phyloP scores from a whole-genome alignment of 2,329 filamentous ascomycete species.

The Ilyonectria mors-panacis region DNA sequence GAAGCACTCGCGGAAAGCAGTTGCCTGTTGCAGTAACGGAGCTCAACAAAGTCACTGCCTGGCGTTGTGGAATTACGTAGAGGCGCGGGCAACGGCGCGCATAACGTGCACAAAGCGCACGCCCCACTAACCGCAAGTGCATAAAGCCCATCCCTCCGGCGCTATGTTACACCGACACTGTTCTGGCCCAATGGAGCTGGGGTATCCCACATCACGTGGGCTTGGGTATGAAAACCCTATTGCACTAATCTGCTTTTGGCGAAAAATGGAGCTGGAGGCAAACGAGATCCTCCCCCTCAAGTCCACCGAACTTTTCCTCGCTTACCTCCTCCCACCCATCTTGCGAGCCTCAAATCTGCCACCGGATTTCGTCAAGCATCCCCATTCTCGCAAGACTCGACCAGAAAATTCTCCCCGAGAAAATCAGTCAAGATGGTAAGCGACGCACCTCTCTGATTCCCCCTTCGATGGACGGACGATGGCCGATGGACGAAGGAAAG shows the following conservation, averaged over 20 bases:
- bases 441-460: slow-evolving; percentile 46
- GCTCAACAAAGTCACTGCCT: slow-evolving; percentile 34
- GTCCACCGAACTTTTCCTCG: slow-evolving; percentile 66
- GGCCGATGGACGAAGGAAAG: slow-evolving; percentile 36
- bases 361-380: slow-evolving; percentile 69
- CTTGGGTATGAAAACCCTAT: slow-evolving; percentile 57
- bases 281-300: slow-evolving; percentile 52
- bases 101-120: slow-evolving; percentile 41
- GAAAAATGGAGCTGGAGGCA: slow-evolving; percentile 57
- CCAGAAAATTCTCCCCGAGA: slow-evolving; percentile 58
- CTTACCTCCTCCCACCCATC: slow-evolving; percentile 62
- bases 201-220: slow-evolving; percentile 53
- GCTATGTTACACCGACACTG: slow-evolving; percentile 37
- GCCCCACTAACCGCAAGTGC: slow-evolving; percentile 36
- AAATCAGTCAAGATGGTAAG: slow-evolving; percentile 81
- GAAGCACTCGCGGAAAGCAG: slow-evolving; percentile 19
- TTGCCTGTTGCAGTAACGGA: slow-evolving; percentile 23
- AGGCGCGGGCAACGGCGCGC: slow-evolving; percentile 23
- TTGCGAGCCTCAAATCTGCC: slow-evolving; percentile 69
- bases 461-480: slow-evolving; percentile 40
- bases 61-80: slow-evolving; percentile 33
- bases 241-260: slow-evolving; percentile 54
- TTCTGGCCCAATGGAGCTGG: slow-evolving; percentile 38
- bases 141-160: slow-evolving; percentile 37
- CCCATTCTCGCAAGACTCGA: slow-evolving; percentile 63